phyloP scores from a whole-genome alignment of 2,329 filamentous ascomycete genomes.

The Aspergillus bombycis region DNA sequence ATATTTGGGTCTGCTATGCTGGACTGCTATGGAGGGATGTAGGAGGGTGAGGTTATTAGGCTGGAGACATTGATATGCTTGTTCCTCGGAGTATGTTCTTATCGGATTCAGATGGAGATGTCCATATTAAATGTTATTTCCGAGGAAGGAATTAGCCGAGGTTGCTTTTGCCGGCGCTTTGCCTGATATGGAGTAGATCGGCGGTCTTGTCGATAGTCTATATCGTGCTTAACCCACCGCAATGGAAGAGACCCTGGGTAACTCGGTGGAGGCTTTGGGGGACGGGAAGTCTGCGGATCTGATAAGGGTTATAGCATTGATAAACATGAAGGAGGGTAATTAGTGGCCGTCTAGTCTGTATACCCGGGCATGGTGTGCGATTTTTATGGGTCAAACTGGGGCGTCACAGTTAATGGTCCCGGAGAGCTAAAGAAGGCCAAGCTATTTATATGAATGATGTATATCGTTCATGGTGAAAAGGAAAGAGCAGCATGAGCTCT shows the following conservation, averaged over 20 bases:
- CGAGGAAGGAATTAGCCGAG: neutral
- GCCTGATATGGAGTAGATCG: neutral
- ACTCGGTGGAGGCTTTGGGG: neutral
- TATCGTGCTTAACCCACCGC: neutral
- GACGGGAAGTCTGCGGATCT: neutral
- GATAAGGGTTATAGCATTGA: neutral
- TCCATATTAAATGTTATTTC: neutral
- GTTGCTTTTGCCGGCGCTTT: neutral
- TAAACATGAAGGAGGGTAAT: neutral
- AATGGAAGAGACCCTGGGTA: neutral
- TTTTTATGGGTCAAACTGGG: neutral
- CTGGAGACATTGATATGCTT: neutral
- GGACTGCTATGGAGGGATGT: neutral
- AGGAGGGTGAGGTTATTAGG: neutral
- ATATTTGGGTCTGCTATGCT: conserved; percentile 13
- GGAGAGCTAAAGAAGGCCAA: no score
- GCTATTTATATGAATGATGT: no score
- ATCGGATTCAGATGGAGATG: neutral
- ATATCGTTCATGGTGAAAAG: no score
- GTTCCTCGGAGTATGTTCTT: neutral
- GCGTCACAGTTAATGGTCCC: neutral
- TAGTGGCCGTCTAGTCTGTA: neutral
- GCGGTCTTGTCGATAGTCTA: neutral
- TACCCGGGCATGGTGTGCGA: neutral
- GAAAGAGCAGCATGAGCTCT: no score